Base-by-base conservation (phyloP, 2,329 filamentous ascomycete species). In the Onygena corvina region DNA sequence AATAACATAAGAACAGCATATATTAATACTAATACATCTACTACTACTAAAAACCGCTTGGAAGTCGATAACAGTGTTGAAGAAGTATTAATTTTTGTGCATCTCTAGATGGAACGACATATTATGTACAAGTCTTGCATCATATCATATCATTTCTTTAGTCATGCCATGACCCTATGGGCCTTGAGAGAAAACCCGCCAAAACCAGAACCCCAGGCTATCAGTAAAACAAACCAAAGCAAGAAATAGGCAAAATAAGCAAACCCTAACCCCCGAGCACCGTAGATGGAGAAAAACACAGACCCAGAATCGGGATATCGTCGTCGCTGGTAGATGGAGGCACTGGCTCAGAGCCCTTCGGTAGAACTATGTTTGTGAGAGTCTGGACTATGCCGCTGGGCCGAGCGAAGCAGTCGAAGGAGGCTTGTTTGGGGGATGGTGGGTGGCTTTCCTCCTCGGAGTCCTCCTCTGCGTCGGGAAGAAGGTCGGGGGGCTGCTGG, bases 371-470 rank as follows among this genome's bases (percentile, higher is more conserved):
- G 20, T 23, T 42, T 8, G 38, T 27, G 12, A 42, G 4, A 3
- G 21, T 42, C 12, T 42, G 12, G 4, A 5, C 38, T 27, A 23
- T 11, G 16, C 11, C 12, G 3, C 9, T 5, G 7, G 38, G 36
- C n/a, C 16, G 33, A 40, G 75, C 69, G 60, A 86, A 84, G 34
- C 73, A 67, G 52, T 77, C 71, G 48, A 86, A 68, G 30, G 74
- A 64, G 23, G 75, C 55, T 53, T 66, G 61, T 42, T 78, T 76
- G 31, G 83, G 83, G 53, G 82, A 85, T 16, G 81, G 82, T 5
- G 84, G 84, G 78, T 86, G 71, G 44, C 74, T 69, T 57, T 85
- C 81, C 67, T 88, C 84, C 58, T 87, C 83, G 1, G 78, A 80
- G 48, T 73, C 69, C 4, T 68, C 71, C 54, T 82, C 82, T 53